Evolutionary conservation across 305 asterid genomes (phyloP), one percentile per base, ranked within the genome.

Genomic region (Fraxinus velutina): DNA sequence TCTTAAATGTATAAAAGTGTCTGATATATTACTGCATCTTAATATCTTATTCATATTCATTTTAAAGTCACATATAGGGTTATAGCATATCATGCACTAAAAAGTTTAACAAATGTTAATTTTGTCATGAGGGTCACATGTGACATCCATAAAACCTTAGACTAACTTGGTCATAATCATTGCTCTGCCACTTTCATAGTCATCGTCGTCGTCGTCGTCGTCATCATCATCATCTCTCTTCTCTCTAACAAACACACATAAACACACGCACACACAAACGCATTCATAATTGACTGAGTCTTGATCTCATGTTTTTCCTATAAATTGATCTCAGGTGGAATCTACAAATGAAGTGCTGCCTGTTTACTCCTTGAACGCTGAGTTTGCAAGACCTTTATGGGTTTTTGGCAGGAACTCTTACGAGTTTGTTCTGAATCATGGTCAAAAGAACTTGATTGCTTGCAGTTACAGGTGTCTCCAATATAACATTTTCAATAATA

Each of bases 351-450:
- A 93, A 88, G 92, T 93, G 86, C 81, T 89, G 36, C 96, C 97
- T 34, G 90, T 96, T 80, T 93, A 91, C 90, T 81, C 92, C 19
- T 82, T 90, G 75, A 75, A 94, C 85, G 98, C 96, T 17, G 99
- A 96, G 91, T 96, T 96, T 87, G 82, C 97, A 34, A 90, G 86
- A 85, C 99, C 99, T 19, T 88, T 94, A 71, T 94, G 99, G 99
- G 82, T 90, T 81, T 96, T 96, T 86, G 98, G 98, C 81, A 82
- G 85, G 90, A 93, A 84, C 91, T 92, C 98, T 6, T 96, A 88
- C 77, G 99, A 94, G 52, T 90, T 96, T 87, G 81, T 96, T 83
- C 87, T 64, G 78, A 82, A 86, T 66, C 84, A 88, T 78, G 85
- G 81, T 75, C 87, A 84, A 83, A 86, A 86, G 83, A 88, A 83